phyloP scores from a whole-genome alignment of 805 yeast genomes.

The Ogataea trehalophila region DNA sequence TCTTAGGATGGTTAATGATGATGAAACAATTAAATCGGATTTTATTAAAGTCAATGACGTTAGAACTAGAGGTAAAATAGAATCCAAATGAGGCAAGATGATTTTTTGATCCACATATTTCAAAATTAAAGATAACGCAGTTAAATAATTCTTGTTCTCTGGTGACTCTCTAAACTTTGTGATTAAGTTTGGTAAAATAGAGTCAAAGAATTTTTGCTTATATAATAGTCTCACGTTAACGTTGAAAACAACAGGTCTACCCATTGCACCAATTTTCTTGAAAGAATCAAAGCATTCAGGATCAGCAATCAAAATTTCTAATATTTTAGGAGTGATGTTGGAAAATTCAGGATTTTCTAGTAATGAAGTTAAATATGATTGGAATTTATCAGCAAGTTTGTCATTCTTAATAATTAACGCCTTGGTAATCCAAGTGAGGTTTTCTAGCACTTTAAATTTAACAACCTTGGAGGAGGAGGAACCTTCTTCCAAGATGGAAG shows the following conservation, averaged over 20 bases:
- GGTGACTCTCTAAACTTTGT: conserved; percentile 34
- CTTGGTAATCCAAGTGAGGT: conserved; percentile 65
- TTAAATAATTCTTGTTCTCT: conserved; percentile 48
- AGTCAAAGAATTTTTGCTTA: conserved; percentile 74
- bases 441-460: conserved; percentile 40
- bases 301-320: conserved; percentile 66
- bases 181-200: conserved; percentile 52
- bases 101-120: conserved; percentile 60
- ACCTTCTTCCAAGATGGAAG: background rate
- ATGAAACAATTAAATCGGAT: conserved; percentile 17
- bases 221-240: conserved; percentile 62
- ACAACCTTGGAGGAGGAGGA: conserved; percentile 8
- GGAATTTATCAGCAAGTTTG: conserved; percentile 28
- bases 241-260: conserved; percentile 35
- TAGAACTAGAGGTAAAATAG: conserved; percentile 66
- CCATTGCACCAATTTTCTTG: conserved; percentile 23
- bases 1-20: conserved; percentile 23
- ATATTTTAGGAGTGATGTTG: conserved; percentile 42
- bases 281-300: conserved; percentile 52
- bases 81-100: conserved; percentile 56
- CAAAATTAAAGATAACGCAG: conserved; percentile 63
- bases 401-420: conserved; percentile 62
- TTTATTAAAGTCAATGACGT: conserved; percentile 43
- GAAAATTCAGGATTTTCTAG: conserved; percentile 34
- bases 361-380: conserved; percentile 31